Percentiles rank a stretch among this genome's conserved stretches.
phyloP scores from a whole-genome alignment of 129 eudicot species.

The Tagetes patula region DNA sequence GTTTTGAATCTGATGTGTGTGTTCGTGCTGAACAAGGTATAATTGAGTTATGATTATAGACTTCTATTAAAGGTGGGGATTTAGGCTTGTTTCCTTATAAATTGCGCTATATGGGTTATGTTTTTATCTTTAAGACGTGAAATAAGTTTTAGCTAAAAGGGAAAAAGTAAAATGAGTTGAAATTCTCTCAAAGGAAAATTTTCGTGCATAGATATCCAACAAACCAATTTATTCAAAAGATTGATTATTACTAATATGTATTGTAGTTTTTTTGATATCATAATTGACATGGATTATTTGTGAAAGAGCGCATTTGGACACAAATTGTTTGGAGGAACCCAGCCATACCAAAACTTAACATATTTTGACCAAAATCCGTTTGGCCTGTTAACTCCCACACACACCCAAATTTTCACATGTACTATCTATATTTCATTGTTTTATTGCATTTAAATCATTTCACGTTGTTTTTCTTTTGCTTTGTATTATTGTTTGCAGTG shows the following conservation, averaged over 20 bases:
- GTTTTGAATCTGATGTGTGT: slow-evolving; percentile 29
- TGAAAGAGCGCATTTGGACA: neutral
- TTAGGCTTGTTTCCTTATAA: neutral
- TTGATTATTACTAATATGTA: neutral
- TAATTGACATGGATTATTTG: neutral
- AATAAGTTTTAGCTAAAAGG: neutral
- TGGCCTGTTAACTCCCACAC: neutral
- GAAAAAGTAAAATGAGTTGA: neutral
- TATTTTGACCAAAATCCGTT: neutral
- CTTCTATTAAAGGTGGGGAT: slow-evolving; percentile 3
- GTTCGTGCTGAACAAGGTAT: slow-evolving; percentile 37
- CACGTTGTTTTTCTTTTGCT: slow-evolving; percentile 18
- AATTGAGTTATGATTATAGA: slow-evolving; percentile 12
- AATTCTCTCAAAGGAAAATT: neutral
- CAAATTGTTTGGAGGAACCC: neutral
- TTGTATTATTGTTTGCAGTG: slow-evolving; percentile 32
- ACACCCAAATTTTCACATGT: neutral
- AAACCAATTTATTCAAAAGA: neutral
- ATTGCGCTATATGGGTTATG: neutral
- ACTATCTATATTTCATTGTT: neutral
- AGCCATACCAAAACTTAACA: neutral
- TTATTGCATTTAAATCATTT: neutral
- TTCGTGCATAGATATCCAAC: neutral
- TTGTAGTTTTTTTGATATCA: neutral
- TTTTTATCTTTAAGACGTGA: neutral